Percentiles rank a stretch among this genome's conserved stretches.
phyloP scores from a whole-genome alignment of 73 alveolate species.

The Paramecium sonneborni region DNA sequence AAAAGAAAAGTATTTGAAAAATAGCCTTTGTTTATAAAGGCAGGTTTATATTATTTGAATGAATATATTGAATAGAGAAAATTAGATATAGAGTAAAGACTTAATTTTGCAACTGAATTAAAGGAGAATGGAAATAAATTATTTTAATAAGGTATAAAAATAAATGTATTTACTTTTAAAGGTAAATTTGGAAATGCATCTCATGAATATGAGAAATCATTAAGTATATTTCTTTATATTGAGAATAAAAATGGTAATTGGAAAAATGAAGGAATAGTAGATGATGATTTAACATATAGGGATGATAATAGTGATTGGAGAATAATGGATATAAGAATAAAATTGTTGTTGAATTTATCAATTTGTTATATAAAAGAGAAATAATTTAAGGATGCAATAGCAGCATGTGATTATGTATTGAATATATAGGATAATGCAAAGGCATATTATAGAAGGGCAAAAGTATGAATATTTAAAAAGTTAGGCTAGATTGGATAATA shows the following conservation, averaged over 20 bases:
- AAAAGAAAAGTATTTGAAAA: conserved; percentile 52
- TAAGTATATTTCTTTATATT: conserved; percentile 56
- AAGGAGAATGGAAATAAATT: conserved; percentile 55
- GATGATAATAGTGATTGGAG: conserved; percentile 43
- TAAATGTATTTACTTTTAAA: not conserved
- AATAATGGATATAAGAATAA: conserved; percentile 6
- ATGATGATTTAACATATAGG: conserved; percentile 49
- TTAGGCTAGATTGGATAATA: conserved; percentile 51
- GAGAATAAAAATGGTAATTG: conserved; percentile 55
- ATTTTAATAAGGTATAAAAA: not conserved
- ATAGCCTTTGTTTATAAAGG: conserved; percentile 61
- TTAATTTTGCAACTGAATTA: not conserved
- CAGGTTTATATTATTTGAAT: conserved; percentile 63
- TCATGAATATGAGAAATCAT: conserved; percentile 61
- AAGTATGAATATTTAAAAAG: not conserved
- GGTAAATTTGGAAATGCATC: conserved; percentile 45
- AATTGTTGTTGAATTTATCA: not conserved
- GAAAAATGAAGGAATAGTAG: conserved; percentile 65
- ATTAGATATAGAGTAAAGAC: not conserved
- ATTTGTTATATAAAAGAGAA: conserved; percentile 35
- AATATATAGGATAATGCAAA: conserved; percentile 2
- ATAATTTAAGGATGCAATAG: not conserved
- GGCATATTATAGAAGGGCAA: conserved; percentile 45
- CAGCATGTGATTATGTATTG: conserved; percentile 33
- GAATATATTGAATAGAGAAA: conserved; percentile 45